Base-by-base conservation (phyloP, 2,329 filamentous ascomycete species). In the Albifimbria verrucaria region DNA sequence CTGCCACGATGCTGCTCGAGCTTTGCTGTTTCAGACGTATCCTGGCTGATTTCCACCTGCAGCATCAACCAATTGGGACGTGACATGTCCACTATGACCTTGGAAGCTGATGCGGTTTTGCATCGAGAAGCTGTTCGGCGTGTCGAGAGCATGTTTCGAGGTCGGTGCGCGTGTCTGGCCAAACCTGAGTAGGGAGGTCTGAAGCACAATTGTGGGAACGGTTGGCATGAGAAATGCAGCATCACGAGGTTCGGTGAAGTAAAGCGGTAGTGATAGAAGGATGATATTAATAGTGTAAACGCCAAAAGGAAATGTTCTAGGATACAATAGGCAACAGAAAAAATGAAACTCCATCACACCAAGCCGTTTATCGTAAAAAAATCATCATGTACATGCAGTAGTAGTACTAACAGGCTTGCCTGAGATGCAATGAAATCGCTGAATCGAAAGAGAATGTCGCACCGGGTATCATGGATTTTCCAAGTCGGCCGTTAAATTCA, bases 381-480 rank as follows among this genome's bases (percentile, higher is more conserved):
- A 17, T 39, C 32, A 39, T 39, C 18, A 12, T 39, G 32, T 39
- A 39, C 32, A 39, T 39, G 32, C 32, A 39, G 32, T 39, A 39
- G 32, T 39, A n/a, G 32, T 39, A n/a, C n/a, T n/a, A 39, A 39
- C 32, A 39, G 32, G 32, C 32, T 39, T 39, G 32, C 32, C 32
- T 39, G 12, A 15, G 15, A 39, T 39, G 32, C 32, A 39, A 39
- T 12, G 32, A 15, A n/a, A n/a, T 39, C 32, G 32, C 32, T 39
- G 32, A 39, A 39, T 39, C 32, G 32, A 39, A 39, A 11, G n/a
- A n/a, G 42, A 44, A 51, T 26, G 39, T 46, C 43, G 50, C 47
- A 52, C 23, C 48, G 24, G 49, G 46, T 48, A 45, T 52, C 17
- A 47, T 42, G 32, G 32, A 39, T 6, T 39, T n/a, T 44, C 18